phyloP scores from a whole-genome alignment of 2,329 filamentous ascomycete species.

The Phialophora macrospora region DNA sequence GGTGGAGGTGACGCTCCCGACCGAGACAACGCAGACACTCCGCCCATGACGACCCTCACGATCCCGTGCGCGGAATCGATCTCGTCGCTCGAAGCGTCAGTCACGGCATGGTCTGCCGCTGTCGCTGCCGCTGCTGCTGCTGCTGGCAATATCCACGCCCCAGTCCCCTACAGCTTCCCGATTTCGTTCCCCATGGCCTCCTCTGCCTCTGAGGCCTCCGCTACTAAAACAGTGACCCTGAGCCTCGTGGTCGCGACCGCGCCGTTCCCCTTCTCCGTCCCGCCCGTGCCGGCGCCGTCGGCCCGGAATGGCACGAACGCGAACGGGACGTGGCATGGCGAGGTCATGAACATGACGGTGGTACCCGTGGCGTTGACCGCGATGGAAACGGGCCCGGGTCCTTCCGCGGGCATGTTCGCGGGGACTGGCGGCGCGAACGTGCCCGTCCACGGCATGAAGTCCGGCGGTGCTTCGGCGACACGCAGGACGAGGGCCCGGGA shows the following conservation, averaged over 20 bases:
- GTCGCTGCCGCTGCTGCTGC: conserved; percentile 1
- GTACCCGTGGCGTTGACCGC: conserved; percentile 1
- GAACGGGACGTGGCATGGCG: background rate
- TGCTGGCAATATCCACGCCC: background rate
- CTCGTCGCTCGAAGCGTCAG: conserved; percentile 13
- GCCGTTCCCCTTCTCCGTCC: conserved; percentile 12
- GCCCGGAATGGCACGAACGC: background rate
- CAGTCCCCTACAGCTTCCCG: conserved; percentile 23
- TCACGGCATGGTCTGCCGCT: conserved; percentile 13
- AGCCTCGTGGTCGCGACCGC: conserved; percentile 19
- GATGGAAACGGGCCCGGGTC: background rate
- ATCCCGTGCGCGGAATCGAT: conserved; percentile 30
- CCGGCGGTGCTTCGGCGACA: background rate
- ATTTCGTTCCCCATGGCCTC: conserved; percentile 26
- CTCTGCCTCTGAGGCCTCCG: background rate
- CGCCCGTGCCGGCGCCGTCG: background rate
- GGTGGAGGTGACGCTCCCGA: background rate
- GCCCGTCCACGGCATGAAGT: background rate
- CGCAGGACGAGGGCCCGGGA: background rate
- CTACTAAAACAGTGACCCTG: conserved; percentile 13
- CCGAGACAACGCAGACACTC: background rate
- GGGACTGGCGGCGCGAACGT: background rate
- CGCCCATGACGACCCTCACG: conserved; percentile 28
- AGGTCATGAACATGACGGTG: conserved; percentile 4
- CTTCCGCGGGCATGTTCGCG: background rate